Conservation (phyloP, 148 eudicot genomes). For the Chenopodium suecicum region DNA sequence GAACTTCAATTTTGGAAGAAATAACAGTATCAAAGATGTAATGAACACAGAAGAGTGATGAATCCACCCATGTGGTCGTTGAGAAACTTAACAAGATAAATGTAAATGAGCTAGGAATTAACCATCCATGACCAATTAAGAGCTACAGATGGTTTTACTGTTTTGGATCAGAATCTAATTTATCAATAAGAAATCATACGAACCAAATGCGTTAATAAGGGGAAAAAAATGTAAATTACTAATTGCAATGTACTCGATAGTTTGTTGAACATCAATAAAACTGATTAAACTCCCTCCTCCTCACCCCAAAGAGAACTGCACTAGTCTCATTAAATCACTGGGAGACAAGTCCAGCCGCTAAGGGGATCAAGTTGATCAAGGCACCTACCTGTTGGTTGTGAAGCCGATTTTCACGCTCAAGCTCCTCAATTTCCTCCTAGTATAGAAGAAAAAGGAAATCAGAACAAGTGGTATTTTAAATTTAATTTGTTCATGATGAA, state of each 20-base stretch:
- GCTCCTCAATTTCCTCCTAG: constrained; percentile 98
- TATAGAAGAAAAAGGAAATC: constrained; percentile 23
- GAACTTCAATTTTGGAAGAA: background rate
- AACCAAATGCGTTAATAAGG: background rate
- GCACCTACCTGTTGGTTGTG: constrained; percentile 81
- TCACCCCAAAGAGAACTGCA: background rate
- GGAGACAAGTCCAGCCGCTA: background rate
- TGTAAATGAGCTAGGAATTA: no score
- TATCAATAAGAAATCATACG: background rate
- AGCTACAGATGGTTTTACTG: background rate
- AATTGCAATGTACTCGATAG: background rate
- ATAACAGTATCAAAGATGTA: background rate
- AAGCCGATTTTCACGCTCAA: constrained; percentile 94
- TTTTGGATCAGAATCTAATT: background rate
- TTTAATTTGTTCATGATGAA: background rate
- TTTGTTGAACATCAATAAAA: background rate
- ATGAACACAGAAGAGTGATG: background rate
- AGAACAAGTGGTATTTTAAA: constrained; percentile 14
- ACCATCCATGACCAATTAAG: background rate
- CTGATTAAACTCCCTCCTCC: background rate
- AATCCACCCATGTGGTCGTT: background rate
- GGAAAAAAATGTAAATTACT: background rate
- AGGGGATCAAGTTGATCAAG: background rate
- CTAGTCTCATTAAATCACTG: constrained; percentile 2
- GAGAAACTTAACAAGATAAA: no score